Conservation (phyloP, 208 protist species). For the Balamuthia mandrillaris region DNA sequence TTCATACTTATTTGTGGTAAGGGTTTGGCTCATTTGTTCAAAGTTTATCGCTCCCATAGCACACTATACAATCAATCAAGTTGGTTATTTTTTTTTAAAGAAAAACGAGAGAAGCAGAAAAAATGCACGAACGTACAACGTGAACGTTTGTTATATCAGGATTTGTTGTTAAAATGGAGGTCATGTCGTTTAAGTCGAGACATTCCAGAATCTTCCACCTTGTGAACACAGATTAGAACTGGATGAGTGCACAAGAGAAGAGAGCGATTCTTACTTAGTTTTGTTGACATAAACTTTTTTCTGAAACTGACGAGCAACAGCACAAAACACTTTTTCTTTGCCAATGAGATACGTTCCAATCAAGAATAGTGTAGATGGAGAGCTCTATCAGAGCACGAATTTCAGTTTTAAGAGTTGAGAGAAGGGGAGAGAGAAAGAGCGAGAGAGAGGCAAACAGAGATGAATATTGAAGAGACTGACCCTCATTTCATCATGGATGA, state of each 20-base stretch:
- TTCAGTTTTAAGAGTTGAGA: not conserved
- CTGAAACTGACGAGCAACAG: not conserved
- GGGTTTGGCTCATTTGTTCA: not conserved
- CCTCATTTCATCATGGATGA: not conserved
- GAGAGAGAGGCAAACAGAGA: not conserved
- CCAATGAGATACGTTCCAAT: constrained; percentile 46
- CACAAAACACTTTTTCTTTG: constrained; percentile 43
- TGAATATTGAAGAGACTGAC: no score
- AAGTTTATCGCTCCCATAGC: not conserved
- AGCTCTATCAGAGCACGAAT: not conserved
- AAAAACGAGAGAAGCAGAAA: no score
- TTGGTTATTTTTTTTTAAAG: not conserved
- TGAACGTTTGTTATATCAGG: not conserved
- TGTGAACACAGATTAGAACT: not conserved
- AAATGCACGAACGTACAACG: not conserved
- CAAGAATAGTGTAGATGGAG: not conserved
- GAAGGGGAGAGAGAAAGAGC: not conserved
- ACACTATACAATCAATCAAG: not conserved
- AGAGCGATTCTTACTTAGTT: not conserved
- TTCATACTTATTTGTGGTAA: not conserved
- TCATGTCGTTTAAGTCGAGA: not conserved
- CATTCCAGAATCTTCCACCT: not conserved
- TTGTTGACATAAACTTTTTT: not conserved
- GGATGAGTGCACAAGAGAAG: not conserved
- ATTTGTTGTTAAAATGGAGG: not conserved